These are phyloP conservation scores for Mortierella sp. DNA, from an alignment of 371 early-diverging fungal genomes.

Conservation along the genomic window DNA sequence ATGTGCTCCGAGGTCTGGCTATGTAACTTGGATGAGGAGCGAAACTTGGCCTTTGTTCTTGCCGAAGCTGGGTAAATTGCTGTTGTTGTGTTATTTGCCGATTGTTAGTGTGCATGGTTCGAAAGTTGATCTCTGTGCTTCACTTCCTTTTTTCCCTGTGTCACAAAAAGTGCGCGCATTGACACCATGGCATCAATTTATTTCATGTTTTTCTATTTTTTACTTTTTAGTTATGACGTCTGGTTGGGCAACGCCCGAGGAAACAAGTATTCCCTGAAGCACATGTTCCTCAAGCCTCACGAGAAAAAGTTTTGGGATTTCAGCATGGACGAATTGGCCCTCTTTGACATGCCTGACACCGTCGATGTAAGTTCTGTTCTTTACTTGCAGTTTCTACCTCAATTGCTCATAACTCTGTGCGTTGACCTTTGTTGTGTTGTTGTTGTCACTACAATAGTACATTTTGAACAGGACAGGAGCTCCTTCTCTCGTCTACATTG, in stretches of 20 bases:
- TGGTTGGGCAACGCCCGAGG: slow-evolving; percentile 98
- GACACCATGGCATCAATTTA: background rate
- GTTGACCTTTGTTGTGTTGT: background rate
- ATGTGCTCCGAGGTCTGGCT: slow-evolving; percentile 96
- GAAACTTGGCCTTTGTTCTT: slow-evolving; percentile 79
- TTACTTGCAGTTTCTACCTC: too few relatives aligned
- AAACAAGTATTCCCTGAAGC: slow-evolving; percentile 95
- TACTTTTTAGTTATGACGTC: slow-evolving; percentile 82
- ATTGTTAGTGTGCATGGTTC: background rate
- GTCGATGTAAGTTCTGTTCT: slow-evolving; percentile 72
- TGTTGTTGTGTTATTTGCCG: background rate
- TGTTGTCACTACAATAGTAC: slow-evolving; percentile 63
- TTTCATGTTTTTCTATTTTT: background rate
- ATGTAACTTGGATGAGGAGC: slow-evolving; percentile 79
- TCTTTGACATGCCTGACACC: slow-evolving; percentile 88
- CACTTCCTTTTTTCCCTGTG: background rate
- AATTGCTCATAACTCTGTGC: background rate
- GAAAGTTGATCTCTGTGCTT: background rate
- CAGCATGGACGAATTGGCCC: slow-evolving; percentile 92
- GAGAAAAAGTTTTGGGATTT: slow-evolving; percentile 94
- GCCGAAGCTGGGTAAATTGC: slow-evolving; percentile 75
- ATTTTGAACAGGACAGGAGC: slow-evolving; percentile 87
- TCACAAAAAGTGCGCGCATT: background rate
- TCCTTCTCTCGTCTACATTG: slow-evolving; percentile 89
- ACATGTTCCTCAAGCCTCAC: slow-evolving; percentile 74